These are phyloP conservation scores for Cyberlindnera euphorbiiphila DNA, from an alignment of 805 yeast species.

Conservation along the genomic window DNA sequence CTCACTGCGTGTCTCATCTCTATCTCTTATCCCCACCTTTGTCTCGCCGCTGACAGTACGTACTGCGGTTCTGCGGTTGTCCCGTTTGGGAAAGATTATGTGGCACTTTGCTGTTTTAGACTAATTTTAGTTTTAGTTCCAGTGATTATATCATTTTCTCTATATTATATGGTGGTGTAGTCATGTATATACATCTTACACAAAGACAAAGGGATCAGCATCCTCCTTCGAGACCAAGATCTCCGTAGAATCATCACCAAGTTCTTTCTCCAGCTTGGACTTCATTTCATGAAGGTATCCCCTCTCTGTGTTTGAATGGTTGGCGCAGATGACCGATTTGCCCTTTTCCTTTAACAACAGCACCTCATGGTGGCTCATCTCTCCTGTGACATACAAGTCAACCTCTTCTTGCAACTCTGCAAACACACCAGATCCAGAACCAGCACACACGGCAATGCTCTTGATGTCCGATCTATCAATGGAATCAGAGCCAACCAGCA, in stretches of 20 bases:
- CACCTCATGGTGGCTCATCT: slow-evolving; percentile 90
- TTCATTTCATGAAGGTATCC: slow-evolving; percentile 63
- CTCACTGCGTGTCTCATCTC: too few relatives aligned
- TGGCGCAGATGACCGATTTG: slow-evolving; percentile 67
- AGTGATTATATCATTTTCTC: too few relatives aligned
- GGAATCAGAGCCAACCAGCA: slow-evolving; percentile 56
- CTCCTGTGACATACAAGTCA: slow-evolving; percentile 87
- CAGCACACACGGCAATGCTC: slow-evolving; percentile 87
- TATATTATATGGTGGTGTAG: too few relatives aligned
- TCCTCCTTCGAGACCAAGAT: slow-evolving; percentile 21
- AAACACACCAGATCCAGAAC: slow-evolving; percentile 95
- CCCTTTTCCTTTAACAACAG: slow-evolving; percentile 69
- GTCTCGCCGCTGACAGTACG: too few relatives aligned
- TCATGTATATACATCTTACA: too few relatives aligned
- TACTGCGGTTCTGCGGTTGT: too few relatives aligned
- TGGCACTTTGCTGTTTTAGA: too few relatives aligned
- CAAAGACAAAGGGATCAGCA: slow-evolving; percentile 23
- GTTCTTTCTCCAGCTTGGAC: slow-evolving; percentile 30
- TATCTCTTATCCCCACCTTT: too few relatives aligned
- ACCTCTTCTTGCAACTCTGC: slow-evolving; percentile 40
- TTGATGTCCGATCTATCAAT: slow-evolving; percentile 34
- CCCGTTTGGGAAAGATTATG: too few relatives aligned
- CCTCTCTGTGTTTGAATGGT: slow-evolving; percentile 91
- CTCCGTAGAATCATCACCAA: slow-evolving; percentile 9
- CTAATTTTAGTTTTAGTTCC: too few relatives aligned